A percentile compares a stretch with the other conserved stretches of the same genome.
Evolutionary conservation across 2,329 filamentous ascomycete species (phyloP).

Genomic region (Talaromyces sp.): DNA sequence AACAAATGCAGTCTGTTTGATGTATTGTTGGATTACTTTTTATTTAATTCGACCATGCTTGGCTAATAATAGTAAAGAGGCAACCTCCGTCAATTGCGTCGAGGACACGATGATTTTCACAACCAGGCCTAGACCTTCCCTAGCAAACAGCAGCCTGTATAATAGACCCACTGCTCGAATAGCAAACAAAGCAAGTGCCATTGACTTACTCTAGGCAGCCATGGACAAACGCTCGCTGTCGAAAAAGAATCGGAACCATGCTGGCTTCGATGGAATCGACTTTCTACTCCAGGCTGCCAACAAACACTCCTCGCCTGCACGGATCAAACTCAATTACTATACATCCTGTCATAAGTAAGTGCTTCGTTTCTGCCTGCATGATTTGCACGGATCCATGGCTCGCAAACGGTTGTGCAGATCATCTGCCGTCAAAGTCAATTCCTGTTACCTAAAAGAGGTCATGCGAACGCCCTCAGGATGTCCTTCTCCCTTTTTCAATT

Average conservation of each 20-base stretch:
- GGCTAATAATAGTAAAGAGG: background rate
- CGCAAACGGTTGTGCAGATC: background rate
- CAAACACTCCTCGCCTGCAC: background rate
- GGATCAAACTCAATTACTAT: too few species aligned
- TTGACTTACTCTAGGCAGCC: background rate
- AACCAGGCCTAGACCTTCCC: too few species aligned
- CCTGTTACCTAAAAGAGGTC: background rate
- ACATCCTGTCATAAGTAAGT: too few species aligned
- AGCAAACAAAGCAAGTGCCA: background rate
- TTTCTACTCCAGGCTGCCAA: background rate
- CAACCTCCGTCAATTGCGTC: background rate
- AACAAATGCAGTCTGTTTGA: too few species aligned
- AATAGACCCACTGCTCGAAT: background rate
- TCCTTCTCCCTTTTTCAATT: background rate
- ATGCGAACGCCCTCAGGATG: background rate
- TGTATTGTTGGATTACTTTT: too few species aligned
- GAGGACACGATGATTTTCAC: too few species aligned
- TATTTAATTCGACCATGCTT: background rate
- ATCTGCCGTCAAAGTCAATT: background rate
- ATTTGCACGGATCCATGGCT: background rate
- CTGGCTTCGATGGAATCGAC: background rate
- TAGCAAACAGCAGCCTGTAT: background rate
- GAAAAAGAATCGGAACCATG: background rate
- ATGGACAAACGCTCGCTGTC: background rate
- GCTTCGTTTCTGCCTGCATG: background rate